Base-by-base conservation (phyloP, 805 yeast genomes). In the Naumovozyma dairenensis region DNA sequence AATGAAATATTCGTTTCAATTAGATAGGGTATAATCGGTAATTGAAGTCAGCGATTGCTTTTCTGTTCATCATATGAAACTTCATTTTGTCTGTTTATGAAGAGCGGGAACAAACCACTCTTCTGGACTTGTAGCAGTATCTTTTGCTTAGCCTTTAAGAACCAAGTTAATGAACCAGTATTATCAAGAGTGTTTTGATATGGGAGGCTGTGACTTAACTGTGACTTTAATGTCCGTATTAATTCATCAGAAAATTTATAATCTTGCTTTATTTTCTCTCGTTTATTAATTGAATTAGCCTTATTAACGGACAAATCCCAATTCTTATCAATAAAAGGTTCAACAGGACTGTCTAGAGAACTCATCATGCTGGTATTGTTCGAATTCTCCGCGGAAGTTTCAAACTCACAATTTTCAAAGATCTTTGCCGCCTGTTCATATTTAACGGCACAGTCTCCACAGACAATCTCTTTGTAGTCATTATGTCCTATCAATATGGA, bases 361-460 rank as follows among this genome's bases (percentile, higher is more conserved):
- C 48, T 40, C n/a, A n/a, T n/a, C 22, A 31, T 33, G 5, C 22
- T 32, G 21, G 35, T 33, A 15, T 14, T 21, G 17, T 36, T 35
- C 4, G 46, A 42, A 10, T 42, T 38, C 7, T 52, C 57, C 7
- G 41, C 29, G 6, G 56, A 47, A 1, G 54, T 39, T 25, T 53
- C 58, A 26, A 53, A 49, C 33, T 71, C 77, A 45, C 51, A 62
- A 15, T 56, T 48, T 19, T 61, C 65, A 13, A 62, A 45, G 6
- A 60, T 33, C 30, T 62, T 63, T 15, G 69, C 61, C 17, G 73
- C 63, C 29, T 59, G 60, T 44, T 74, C 79, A 45, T 74, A 74
- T n/a, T 61, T 65, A 33, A 62, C 72, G 10, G 77, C 70, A 44
- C 86, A 78, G 34, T 67, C 67, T 31, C 71, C 67, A 45, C 86